Evolutionary conservation across 2,329 filamentous ascomycete genomes (phyloP), one percentile per base, ranked within the genome.

Genomic region (Epichloe sibirici): DNA sequence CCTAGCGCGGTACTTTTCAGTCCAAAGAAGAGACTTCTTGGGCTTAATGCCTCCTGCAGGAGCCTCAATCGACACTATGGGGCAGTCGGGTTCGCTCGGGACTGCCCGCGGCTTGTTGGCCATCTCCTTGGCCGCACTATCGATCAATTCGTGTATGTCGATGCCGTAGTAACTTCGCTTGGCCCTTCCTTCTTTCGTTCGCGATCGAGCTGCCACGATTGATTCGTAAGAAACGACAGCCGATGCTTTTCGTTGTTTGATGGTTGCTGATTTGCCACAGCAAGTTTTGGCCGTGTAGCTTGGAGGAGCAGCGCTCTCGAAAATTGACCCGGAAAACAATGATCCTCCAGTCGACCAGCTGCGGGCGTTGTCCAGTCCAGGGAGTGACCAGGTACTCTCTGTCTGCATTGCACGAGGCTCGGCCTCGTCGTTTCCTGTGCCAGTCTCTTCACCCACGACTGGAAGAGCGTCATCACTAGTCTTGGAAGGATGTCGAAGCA

Each of bases 1-100:
- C 55, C 82, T 82, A 31, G 93, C 93, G 38, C 93, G 84, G 65
- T 98, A 98, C 66, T 98, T 98, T 65, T 98, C 93, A 0, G 91
- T 95, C 93, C 93, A 98, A 64, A 98, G 73, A 35, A 88, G 67
- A 0, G 81, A 77, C 56, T 69, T 72, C 54, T 71, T 76, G 0
- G 67, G 62, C 55, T 70, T 76, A 56, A 70, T 75, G 5, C 52
- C 60, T 1, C 56, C 35, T 5, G 35, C 51, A 35, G 48, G 56
- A n/a, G 53, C 56, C 56, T 79, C 76, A 15, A 75, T 66, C 1
- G 76, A 74, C 23, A 59, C 67, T 15, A 75, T 57, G 2, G 72
- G 67, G 6, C 64, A 60, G 44, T 68, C 66, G 0, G 66, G 59
- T 45, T 56, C 49, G 15, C 56, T 47, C 2, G 59, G 57, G 47